Base-by-base conservation (phyloP, 164 flowering plant species). In the Kalanchoe fedtschenkoi region DNA sequence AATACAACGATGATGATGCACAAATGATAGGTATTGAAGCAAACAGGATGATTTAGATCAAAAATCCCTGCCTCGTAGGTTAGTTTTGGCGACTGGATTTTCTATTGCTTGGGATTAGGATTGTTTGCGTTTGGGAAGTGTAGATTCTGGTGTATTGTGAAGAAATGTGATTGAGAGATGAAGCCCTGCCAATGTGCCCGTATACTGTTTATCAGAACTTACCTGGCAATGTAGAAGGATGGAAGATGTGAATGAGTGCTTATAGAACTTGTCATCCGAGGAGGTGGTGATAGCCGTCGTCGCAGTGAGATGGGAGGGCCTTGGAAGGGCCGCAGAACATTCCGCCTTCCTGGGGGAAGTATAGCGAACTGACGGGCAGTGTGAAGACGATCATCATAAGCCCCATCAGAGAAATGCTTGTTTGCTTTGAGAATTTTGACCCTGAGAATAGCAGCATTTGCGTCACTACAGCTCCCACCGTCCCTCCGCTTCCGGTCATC, bases 401-500 rank as follows among this genome's bases (percentile, higher is more conserved):
- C 0, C 87, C 91, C 91, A 85, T 85, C 0, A 85, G 69, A 13
- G 83, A 81, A 4, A 83, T 83, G 67, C 91, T 71, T 34, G 74
- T 73, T 59, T 83, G 72, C 43, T 51, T 83, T 26, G 86, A 63
- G 65, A 71, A 70, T 17, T 58, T 70, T 9, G 74, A 59, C 58
- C 87, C 84, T 28, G 84, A 76, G 66, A 85, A 83, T 28, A 85
- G 37, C 29, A 83, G 43, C 43, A 78, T 34, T 65, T 85, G 87
- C 0, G 87, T 83, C 32, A 81, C 69, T 22, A 82, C 87, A 59
- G 90, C 83, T n/a, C 87, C 87, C n/a, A 85, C 32, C 0, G 82
- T 74, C 17, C 87, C 90, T 4, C 90, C 90, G 66, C 85, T 78
- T 34, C 87, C 90, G 22, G 90, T 81, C 84, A 85, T 82, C 51